Evolutionary conservation across 1,284 basidiomycete species (phyloP).

Genomic region (Moesziomyces parantarcticus): DNA sequence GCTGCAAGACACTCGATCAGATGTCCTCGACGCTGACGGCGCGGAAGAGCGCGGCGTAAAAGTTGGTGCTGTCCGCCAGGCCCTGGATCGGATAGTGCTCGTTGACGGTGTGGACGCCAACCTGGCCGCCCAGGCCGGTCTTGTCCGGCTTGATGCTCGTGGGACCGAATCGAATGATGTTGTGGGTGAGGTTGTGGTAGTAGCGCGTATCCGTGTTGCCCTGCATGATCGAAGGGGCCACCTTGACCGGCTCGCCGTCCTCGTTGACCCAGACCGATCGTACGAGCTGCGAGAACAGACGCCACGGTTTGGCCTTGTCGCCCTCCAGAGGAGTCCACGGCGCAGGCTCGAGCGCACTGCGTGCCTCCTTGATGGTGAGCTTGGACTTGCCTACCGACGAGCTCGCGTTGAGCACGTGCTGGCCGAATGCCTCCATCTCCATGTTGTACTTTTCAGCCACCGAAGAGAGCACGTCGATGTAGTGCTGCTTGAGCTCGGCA

Average conservation of each 20-base stretch:
- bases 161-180: slow-evolving; percentile 73
- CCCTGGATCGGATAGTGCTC: slow-evolving; percentile 71
- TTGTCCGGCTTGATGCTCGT: slow-evolving; percentile 65
- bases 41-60: slow-evolving; percentile 71
- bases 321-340: slow-evolving; percentile 72
- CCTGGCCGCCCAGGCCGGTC: slow-evolving; percentile 64
- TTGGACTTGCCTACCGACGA: slow-evolving; percentile 15
- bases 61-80: slow-evolving; percentile 70
- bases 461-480: slow-evolving; percentile 70
- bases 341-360: slow-evolving; percentile 73
- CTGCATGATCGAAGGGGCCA: slow-evolving; percentile 73
- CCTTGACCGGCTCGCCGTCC: slow-evolving; percentile 68
- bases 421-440: slow-evolving; percentile 68
- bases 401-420: slow-evolving; percentile 25
- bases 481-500: slow-evolving; percentile 70
- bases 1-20: slow-evolving; percentile 12
- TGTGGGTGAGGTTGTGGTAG: slow-evolving; percentile 71
- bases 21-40: slow-evolving; percentile 68
- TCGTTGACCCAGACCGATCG: slow-evolving; percentile 69
- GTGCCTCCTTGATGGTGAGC: slow-evolving; percentile 69
- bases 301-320: slow-evolving; percentile 70
- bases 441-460: slow-evolving; percentile 71
- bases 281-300: slow-evolving; percentile 72
- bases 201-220: slow-evolving; percentile 70
- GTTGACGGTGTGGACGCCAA: slow-evolving; percentile 76